Base-by-base conservation (phyloP, 768 basidiomycete genomes). In the Macrolepiota fuliginosa region DNA sequence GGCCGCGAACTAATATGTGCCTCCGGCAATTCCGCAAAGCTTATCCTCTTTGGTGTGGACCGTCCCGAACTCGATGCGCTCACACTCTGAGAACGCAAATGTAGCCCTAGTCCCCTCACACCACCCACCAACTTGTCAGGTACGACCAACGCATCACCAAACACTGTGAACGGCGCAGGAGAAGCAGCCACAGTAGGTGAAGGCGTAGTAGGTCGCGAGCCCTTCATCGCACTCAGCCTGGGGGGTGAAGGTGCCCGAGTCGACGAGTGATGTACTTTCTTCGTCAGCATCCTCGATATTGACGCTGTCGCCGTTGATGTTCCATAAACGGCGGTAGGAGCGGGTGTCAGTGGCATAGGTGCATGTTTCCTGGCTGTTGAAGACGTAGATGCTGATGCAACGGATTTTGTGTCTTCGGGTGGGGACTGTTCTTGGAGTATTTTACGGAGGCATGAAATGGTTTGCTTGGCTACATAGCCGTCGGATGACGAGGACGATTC, bases 241-340 rank as follows among this genome's bases (percentile, higher is more conserved):
- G 90, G 89, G 0, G 87, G 86, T 0, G 83, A 84, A 2, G 82
- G 84, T 2, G 86, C 76, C 3, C 86, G 81, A 1, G 89, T 86
- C 3, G 88, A 88, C 15, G 84, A 81, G 2, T 86, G 80, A 65
- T 81, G 79, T 45, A 70, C 76, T 35, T 72, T 79, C 63, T 86
- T 88, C 0, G 89, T 90, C 66, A 88, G 89, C 13, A 92, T 80
- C n/a, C 88, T 80, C 24, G 90, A 91, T 52, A 93, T 79, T 29
- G 87, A 89, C 1, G 91, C 91, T 1, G 91, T 93, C 1, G 91
- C 87, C 4, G 78, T 89, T 3, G 88, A 90, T 3, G 88, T 88
- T n/a, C 83, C 79, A 4, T 82, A 78, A 24, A 79, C 74, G 5
- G 88, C 76, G 1, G 72, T 69, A 10, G 84, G 83, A 10, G 79